Evolutionary conservation across 768 basidiomycete genomes (phyloP).

Genomic region (Termitomyces eurrhizus): DNA sequence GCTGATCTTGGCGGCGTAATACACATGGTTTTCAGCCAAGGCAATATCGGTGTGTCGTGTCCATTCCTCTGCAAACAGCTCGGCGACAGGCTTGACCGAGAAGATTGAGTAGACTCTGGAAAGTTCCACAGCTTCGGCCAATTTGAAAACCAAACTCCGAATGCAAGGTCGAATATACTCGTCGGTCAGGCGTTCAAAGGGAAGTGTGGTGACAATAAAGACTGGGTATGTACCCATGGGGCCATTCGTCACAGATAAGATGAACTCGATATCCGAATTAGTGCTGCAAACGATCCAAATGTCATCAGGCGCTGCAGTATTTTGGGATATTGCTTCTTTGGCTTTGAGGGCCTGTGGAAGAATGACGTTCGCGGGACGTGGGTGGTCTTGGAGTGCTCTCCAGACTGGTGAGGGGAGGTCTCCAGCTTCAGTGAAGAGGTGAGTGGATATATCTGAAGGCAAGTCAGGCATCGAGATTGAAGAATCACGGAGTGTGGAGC

Average conservation of each 20-base stretch:
- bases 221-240: constrained; percentile 58
- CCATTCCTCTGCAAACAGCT: constrained; percentile 48
- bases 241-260: constrained; percentile 58
- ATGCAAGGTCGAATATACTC: constrained; percentile 38
- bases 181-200: constrained; percentile 31
- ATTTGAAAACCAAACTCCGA: constrained; percentile 31
- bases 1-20: constrained; percentile 59
- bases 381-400: constrained; percentile 30
- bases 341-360: constrained; percentile 35
- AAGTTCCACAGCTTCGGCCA: constrained; percentile 22
- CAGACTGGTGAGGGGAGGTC: constrained; percentile 35
- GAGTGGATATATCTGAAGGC: constrained; percentile 5
- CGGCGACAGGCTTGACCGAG: constrained; percentile 43
- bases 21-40: constrained; percentile 33
- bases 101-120: constrained; percentile 65
- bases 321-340: constrained; percentile 11
- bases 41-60: constrained; percentile 37
- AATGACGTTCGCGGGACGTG: constrained; percentile 37
- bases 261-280: constrained; percentile 35
- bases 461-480: constrained; percentile 11
- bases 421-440: constrained; percentile 24
- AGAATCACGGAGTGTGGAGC: background rate
- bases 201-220: constrained; percentile 54
- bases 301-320: constrained; percentile 19
- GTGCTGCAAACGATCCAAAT: constrained; percentile 33